Evolutionary conservation across 257 asterid genomes (phyloP), one percentile per base, ranked within the genome.

Genomic region (Leonotis leonurus): DNA sequence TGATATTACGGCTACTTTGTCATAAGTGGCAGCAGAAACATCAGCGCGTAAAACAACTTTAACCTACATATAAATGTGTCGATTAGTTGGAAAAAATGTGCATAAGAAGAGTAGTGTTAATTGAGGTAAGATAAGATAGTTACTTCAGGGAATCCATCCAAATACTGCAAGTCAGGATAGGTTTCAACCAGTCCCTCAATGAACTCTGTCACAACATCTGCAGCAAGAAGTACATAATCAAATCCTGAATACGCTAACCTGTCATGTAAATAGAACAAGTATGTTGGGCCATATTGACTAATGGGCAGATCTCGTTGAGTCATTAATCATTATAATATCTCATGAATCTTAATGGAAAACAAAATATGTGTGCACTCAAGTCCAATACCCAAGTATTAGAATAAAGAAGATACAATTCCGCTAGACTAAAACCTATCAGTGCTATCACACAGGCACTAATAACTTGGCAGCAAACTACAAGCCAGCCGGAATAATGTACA

Each of bases 1-100:
- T 85, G 99, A 92, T 78, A 92, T 81, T 12, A 92, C 78, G 6
- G 97, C 93, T 65, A 92, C 99, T 80, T 89, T 92, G 80, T 86
- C 89, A 54, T 81, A 83, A 29, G 88, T 78, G 12, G 77, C 85
- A 50, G 77, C 79, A 40, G 87, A 74, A 55, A 88, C 86, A 81
- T 92, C 99, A 73, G 96, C 99, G 56, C 96, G 96, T 30, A 92
- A 57, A 44, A 92, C 97, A 75, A 92, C 97, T 84, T 92, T 92
- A 52, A 89, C 87, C 99, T 88, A 60, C 77, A 73, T 35, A 40
- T 18, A 54, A 20, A 35, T 33, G 13, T n/a, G 41, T 16, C 20
- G 20, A 62, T 67, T 56, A 65, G 76, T 60, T 33, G 53, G 49
- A 29, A 45, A 50, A 64, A 58, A 24, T 44, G 13, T n/a, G 5